phyloP scores from a whole-genome alignment of 2,329 filamentous ascomycete genomes.

The Trichoderma asperellum region DNA sequence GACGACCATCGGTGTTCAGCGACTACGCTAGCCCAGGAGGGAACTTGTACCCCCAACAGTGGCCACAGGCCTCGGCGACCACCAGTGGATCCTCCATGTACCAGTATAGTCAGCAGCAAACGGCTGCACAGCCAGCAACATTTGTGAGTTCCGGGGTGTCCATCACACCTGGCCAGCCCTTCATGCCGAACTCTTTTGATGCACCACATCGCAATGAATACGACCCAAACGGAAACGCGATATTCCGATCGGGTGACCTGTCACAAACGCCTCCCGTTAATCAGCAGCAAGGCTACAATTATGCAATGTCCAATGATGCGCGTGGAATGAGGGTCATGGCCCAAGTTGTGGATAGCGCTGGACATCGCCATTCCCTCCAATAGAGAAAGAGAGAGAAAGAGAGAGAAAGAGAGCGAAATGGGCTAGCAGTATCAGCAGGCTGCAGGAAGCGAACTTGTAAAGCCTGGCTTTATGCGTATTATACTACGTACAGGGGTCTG shows the following conservation, averaged over 20 bases:
- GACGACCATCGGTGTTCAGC: slow-evolving; percentile 51
- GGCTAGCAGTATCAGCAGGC: neutral
- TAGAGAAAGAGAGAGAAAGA: neutral
- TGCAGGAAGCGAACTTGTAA: neutral
- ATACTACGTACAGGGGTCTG: slow-evolving; percentile 30
- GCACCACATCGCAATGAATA: slow-evolving; percentile 41
- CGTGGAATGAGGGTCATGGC: slow-evolving; percentile 39
- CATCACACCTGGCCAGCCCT: slow-evolving; percentile 41
- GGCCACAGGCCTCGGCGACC: slow-evolving; percentile 50
- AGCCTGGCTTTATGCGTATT: neutral
- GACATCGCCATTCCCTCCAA: slow-evolving; percentile 38
- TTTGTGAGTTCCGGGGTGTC: slow-evolving; percentile 41
- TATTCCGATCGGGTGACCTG: slow-evolving; percentile 43
- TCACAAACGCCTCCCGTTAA: slow-evolving; percentile 38
- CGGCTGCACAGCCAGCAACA: slow-evolving; percentile 38
- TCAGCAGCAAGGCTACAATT: slow-evolving; percentile 42
- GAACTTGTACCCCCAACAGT: slow-evolving; percentile 49
- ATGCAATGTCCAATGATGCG: slow-evolving; percentile 40
- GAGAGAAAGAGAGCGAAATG: neutral
- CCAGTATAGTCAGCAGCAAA: slow-evolving; percentile 49
- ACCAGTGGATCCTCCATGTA: slow-evolving; percentile 51
- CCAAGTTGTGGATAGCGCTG: slow-evolving; percentile 39
- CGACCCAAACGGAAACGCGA: slow-evolving; percentile 38
- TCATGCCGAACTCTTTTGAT: slow-evolving; percentile 44
- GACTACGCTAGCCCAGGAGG: slow-evolving; percentile 52